Percentiles rank a stretch among this genome's conserved stretches.
Evolutionary conservation across 768 basidiomycete genomes (phyloP).

Genomic region (Suillus plorans): DNA sequence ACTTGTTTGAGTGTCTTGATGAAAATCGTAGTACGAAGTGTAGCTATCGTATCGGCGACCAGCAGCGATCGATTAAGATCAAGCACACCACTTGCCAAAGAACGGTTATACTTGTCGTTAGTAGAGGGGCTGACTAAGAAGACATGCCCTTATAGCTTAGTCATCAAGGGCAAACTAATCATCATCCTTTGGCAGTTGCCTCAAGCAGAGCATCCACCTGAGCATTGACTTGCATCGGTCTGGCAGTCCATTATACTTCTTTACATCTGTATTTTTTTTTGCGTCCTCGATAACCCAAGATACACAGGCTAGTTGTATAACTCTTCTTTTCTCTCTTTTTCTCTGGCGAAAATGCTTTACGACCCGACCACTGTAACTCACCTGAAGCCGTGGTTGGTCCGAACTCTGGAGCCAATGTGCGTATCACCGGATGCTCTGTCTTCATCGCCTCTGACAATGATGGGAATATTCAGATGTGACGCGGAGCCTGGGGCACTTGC

Average conservation of each 20-base stretch:
- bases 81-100: no score
- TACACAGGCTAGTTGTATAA: constrained; percentile 9
- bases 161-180: constrained; percentile 2
- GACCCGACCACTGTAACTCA: constrained; percentile 62
- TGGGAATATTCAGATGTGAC: constrained; percentile 70
- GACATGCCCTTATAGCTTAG: not conserved
- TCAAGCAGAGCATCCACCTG: constrained; percentile 5
- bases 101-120: no score
- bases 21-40: not conserved
- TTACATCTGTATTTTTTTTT: not conserved
- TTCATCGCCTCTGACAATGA: constrained; percentile 5
- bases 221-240: not conserved
- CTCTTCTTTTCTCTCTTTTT: constrained; percentile 6
- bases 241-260: not conserved
- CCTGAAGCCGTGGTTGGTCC: constrained; percentile 86
- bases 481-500: constrained; percentile 93
- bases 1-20: not conserved
- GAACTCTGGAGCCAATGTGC: constrained; percentile 91
- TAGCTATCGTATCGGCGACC: not conserved
- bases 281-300: not conserved
- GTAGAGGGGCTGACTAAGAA: not conserved
- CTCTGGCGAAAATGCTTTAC: constrained; percentile 53
- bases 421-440: constrained; percentile 10
- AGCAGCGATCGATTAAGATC: not conserved
- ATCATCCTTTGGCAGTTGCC: not conserved